Base-by-base conservation (phyloP, 345 rosid genomes). In the Cochlearia excelsa region DNA sequence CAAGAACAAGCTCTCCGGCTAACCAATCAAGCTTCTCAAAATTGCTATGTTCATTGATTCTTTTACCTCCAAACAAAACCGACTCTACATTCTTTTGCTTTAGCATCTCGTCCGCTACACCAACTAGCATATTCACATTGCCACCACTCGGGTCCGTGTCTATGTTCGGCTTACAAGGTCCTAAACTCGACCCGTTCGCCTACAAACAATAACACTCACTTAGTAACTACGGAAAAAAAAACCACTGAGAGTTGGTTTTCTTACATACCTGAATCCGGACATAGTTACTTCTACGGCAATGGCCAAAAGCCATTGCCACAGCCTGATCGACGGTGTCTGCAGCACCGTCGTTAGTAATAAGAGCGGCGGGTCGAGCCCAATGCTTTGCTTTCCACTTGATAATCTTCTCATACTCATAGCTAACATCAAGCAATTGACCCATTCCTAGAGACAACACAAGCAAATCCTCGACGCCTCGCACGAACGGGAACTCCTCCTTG, bases 51-150 rank as follows among this genome's bases (percentile, higher is more conserved):
- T 86, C 95, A 4, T 80, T 77, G 31, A 88, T 82, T 73, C 82
- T 84, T 68, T 92, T 86, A 9, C 97, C 97, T 43, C 87, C 94
- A 38, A 88, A 88, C 50, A 92, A 72, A 33, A 88, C 94, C 0
- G 97, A 88, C 73, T 92, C 99, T 0, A 92, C 97, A 56, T 92
- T 88, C 68, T 92, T 92, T 77, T 92, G 95, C 79, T 85, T 89
- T 76, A 92, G 65, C 99, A 88, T 88, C 55, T 88, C 95, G 75
- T 88, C 99, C 7, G 95, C 95, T 48, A 74, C 62, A 29, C 80
- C 86, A 31, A 79, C 67, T 68, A 92, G 76, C 85, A 71, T 79
- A 59, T 88, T 81, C 59, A 92, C 90, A 70, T 86, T 88, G 77
- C 70, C 67, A 26, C 75, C 80, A 66, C 84, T 75, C 1, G 95